phyloP scores from a whole-genome alignment of 371 early-diverging fungal genomes.

The Haplosporangium sp. region DNA sequence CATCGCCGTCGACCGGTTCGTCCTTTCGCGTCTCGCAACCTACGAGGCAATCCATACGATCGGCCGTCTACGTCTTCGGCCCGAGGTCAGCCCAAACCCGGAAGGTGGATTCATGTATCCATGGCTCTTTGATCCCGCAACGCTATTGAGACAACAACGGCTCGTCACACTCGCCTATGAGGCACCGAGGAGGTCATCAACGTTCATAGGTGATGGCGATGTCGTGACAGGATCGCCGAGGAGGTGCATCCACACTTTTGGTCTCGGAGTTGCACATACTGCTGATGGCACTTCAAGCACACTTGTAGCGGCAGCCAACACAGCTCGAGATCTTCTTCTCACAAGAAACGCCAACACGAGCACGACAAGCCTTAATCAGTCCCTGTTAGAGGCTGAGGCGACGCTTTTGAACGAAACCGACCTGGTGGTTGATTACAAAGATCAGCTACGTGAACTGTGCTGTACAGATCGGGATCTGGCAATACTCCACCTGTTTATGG shows the following conservation, averaged over 20 bases:
- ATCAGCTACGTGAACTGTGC: slow-evolving; percentile 49
- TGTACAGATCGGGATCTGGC: slow-evolving; percentile 58
- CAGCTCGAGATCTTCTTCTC: slow-evolving; percentile 21
- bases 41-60: slow-evolving; percentile 78
- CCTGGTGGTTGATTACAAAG: slow-evolving; percentile 38
- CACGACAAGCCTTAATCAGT: slow-evolving; percentile 35
- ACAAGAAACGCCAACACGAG: slow-evolving; percentile 37
- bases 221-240: background rate
- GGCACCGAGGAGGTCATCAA: slow-evolving; percentile 18
- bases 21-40: slow-evolving; percentile 71
- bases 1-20: slow-evolving; percentile 62
- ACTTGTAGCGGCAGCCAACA: slow-evolving; percentile 5
- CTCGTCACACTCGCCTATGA: slow-evolving; percentile 46
- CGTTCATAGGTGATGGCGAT: slow-evolving; percentile 4
- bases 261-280: slow-evolving; percentile 13
- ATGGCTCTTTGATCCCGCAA: slow-evolving; percentile 54
- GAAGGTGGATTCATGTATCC: slow-evolving; percentile 46
- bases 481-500: slow-evolving; percentile 67
- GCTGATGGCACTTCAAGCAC: slow-evolving; percentile 7
- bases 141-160: slow-evolving; percentile 49
- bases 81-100: slow-evolving; percentile 31
- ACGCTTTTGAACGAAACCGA: slow-evolving; percentile 20
- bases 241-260: slow-evolving; percentile 42
- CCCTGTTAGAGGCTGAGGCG: slow-evolving; percentile 33
- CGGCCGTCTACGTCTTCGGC: slow-evolving; percentile 56